phyloP scores from a whole-genome alignment of 2,329 filamentous ascomycete genomes.

The Emergomyces pasteurianus region DNA sequence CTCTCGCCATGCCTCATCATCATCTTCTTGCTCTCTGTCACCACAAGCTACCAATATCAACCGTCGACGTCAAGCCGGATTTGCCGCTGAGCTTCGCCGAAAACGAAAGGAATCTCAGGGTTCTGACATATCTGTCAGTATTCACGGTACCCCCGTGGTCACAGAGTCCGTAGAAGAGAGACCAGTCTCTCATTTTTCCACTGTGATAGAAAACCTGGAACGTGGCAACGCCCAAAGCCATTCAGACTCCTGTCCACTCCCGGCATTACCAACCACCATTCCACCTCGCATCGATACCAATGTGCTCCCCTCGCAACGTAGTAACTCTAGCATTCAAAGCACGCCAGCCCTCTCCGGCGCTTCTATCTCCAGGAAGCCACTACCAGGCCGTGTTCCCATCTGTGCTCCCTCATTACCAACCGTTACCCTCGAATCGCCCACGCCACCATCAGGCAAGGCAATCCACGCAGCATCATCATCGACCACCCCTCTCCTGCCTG shows the following conservation, averaged over 20 bases:
- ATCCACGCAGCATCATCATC: neutral
- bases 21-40: constrained; percentile 1
- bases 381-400: neutral
- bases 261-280: neutral
- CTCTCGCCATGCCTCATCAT: neutral
- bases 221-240: constrained; percentile 2
- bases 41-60: constrained; percentile 8
- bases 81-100: constrained; percentile 23
- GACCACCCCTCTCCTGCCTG: neutral
- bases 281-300: neutral
- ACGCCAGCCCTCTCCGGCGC: neutral
- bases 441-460: neutral
- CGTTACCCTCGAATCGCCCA: neutral
- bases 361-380: neutral
- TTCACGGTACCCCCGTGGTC: constrained; percentile 5
- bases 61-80: constrained; percentile 21
- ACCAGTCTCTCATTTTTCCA: constrained; percentile 28
- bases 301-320: neutral
- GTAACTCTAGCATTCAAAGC: neutral
- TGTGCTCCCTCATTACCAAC: neutral
- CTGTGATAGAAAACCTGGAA: constrained; percentile 26
- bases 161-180: constrained; percentile 23
- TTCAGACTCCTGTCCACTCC: neutral
- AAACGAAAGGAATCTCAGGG: constrained; percentile 13
- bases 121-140: constrained; percentile 1